phyloP scores from a whole-genome alignment of 768 basidiomycete species.

The Clavaria fumosa region DNA sequence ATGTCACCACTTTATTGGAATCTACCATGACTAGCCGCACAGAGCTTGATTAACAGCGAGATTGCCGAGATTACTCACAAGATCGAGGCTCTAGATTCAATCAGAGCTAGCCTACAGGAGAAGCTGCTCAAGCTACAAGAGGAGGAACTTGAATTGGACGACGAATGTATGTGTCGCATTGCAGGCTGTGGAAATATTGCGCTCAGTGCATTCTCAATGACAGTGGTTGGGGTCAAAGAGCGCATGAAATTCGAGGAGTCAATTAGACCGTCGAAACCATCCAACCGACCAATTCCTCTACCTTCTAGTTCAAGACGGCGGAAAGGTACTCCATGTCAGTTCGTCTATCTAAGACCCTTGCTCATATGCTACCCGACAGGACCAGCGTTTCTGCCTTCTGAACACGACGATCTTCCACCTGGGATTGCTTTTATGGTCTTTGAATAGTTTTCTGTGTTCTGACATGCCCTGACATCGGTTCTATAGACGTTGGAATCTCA shows the following conservation, averaged over 20 bases:
- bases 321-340: slow-evolving; percentile 30
- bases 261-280: slow-evolving; percentile 16
- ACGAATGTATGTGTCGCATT: slow-evolving; percentile 56
- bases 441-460: slow-evolving; percentile 3
- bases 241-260: slow-evolving; percentile 56
- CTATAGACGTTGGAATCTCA: slow-evolving; percentile 69
- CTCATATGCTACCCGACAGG: slow-evolving; percentile 27
- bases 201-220: slow-evolving; percentile 6
- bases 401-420: slow-evolving; percentile 88
- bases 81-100: slow-evolving; percentile 71
- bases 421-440: slow-evolving; percentile 93
- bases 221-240: slow-evolving; percentile 86
- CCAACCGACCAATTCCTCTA: slow-evolving; percentile 27
- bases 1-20: slow-evolving; percentile 17
- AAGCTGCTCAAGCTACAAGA: slow-evolving; percentile 81
- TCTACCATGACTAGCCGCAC: slow-evolving; percentile 9
- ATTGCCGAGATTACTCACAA: slow-evolving; percentile 81
- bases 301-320: slow-evolving; percentile 51
- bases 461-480: slow-evolving; percentile 5
- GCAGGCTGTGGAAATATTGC: slow-evolving; percentile 1
- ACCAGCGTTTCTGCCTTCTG: slow-evolving; percentile 91
- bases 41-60: slow-evolving; percentile 80
- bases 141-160: slow-evolving; percentile 93
- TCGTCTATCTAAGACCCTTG: slow-evolving; percentile 3
- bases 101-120: slow-evolving; percentile 65